Evolutionary conservation across 345 rosid species (phyloP).

Genomic region (Dovyalis caffra): DNA sequence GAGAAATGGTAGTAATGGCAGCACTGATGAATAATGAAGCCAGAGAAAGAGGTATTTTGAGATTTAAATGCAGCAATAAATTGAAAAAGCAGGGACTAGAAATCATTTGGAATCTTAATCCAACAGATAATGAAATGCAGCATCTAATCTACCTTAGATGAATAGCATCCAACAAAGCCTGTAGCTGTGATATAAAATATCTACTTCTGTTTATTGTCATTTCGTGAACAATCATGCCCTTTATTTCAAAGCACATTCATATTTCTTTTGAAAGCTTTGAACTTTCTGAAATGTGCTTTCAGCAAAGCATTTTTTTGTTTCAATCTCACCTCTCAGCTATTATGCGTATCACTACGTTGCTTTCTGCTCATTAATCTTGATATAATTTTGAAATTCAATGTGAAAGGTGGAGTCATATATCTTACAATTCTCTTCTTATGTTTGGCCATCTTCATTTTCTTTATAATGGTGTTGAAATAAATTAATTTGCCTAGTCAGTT

Average conservation of each 20-base stretch:
- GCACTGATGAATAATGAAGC: background rate
- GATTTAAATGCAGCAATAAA: background rate
- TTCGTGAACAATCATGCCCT: background rate
- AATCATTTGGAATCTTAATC: background rate
- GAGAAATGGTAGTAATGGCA: background rate
- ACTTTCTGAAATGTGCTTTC: background rate
- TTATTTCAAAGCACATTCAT: background rate
- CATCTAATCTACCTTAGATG: background rate
- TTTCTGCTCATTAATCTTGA: background rate
- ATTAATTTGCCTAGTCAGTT: background rate
- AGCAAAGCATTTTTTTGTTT: background rate
- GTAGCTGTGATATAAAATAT: background rate
- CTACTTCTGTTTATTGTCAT: background rate
- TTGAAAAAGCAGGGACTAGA: slow-evolving; percentile 1
- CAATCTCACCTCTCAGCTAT: background rate
- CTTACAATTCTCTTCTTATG: background rate
- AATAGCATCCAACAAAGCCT: background rate
- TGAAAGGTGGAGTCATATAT: background rate
- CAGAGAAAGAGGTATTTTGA: background rate
- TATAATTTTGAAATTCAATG: background rate
- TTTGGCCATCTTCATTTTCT: background rate
- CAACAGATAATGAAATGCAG: background rate
- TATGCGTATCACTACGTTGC: background rate
- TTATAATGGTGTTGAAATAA: background rate
- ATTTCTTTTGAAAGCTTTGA: background rate